phyloP scores from a whole-genome alignment of 108 stramenopile species.

The Stephanodiscus minutulus region DNA sequence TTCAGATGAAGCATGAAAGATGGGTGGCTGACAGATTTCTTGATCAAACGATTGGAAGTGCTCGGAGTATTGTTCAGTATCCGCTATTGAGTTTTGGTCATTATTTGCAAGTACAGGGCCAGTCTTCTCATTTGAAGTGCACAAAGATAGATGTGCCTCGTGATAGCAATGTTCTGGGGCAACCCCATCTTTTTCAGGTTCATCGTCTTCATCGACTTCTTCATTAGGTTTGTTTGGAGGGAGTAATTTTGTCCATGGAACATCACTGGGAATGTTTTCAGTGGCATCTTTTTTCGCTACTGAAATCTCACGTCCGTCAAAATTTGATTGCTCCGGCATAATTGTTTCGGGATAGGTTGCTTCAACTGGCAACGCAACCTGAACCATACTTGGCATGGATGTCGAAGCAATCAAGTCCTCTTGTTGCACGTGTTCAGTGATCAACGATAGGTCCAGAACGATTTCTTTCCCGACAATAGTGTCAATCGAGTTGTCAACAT shows the following conservation, averaged over 20 bases:
- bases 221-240: not conserved
- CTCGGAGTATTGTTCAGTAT: constrained; percentile 2
- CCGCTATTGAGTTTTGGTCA: not conserved
- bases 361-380: not conserved
- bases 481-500: constrained; percentile 1
- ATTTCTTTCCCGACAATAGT: constrained; percentile 11
- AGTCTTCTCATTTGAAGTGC: not conserved
- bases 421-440: constrained; percentile 5
- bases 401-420: not conserved
- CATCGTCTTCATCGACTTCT: not conserved
- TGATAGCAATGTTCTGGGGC: not conserved
- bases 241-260: not conserved
- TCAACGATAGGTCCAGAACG: not conserved
- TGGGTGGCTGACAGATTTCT: constrained; percentile 1
- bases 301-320: not conserved
- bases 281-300: not conserved
- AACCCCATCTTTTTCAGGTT: not conserved
- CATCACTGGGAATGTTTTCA: not conserved
- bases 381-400: constrained; percentile 1
- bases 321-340: not conserved
- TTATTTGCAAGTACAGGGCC: not conserved
- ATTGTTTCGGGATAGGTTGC: not conserved
- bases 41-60: constrained; percentile 2
- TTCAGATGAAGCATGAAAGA: not conserved
- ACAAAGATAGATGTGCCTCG: not conserved